phyloP scores from a whole-genome alignment of 176 grass and related monocot species.

The Otatea glauca region DNA sequence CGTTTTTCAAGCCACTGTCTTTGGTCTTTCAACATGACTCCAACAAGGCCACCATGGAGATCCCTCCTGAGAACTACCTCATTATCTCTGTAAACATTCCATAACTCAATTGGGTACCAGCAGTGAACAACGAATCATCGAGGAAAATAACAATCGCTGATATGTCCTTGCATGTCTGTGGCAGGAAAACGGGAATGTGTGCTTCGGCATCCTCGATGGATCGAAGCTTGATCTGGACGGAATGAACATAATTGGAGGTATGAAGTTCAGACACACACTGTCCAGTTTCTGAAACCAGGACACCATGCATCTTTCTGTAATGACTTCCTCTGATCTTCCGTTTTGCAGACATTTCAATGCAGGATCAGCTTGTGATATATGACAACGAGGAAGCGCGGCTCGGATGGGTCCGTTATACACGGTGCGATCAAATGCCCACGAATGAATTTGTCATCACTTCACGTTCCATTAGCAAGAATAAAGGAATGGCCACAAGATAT shows the following conservation, averaged over 20 bases:
- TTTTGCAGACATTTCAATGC: constrained; percentile 68
- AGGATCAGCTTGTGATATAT: constrained; percentile 82
- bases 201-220: constrained; percentile 89
- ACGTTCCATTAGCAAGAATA: constrained; percentile 16
- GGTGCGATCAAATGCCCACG: too few species aligned
- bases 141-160: constrained; percentile 11
- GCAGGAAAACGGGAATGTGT: constrained; percentile 66
- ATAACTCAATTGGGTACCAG: constrained; percentile 16
- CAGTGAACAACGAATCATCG: background rate
- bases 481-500: background rate
- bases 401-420: constrained; percentile 49
- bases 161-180: constrained; percentile 22
- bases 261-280: background rate
- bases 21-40: constrained; percentile 50
- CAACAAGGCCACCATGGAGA: constrained; percentile 58
- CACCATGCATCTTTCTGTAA: background rate
- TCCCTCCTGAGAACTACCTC: constrained; percentile 81
- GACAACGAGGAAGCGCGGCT: constrained; percentile 71
- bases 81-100: constrained; percentile 64
- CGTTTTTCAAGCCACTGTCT: constrained; percentile 59
- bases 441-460: background rate
- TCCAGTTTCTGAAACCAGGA: background rate
- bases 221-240: constrained; percentile 31
- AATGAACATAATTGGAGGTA: constrained; percentile 78
- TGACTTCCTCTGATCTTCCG: background rate